Conservation (phyloP, 768 basidiomycete genomes). For the Trametes cingulata region DNA sequence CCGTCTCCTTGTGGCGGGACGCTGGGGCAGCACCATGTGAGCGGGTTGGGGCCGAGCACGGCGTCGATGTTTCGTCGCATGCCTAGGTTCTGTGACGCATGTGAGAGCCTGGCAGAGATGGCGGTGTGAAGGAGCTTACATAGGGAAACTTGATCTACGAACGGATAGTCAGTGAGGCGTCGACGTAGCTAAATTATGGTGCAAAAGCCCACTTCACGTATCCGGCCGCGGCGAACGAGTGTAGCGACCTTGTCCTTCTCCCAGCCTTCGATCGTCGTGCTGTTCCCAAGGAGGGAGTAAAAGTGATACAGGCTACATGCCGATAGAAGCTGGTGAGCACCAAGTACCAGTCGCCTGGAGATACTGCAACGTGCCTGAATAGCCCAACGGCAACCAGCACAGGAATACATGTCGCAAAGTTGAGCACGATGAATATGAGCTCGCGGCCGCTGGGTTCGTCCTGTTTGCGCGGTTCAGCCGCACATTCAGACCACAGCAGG, state of each 20-base stretch:
- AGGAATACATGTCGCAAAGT: slow-evolving; percentile 82
- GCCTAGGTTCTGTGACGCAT: slow-evolving; percentile 72
- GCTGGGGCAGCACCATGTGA: slow-evolving; percentile 86
- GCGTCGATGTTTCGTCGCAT: slow-evolving; percentile 68
- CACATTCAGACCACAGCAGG: background rate
- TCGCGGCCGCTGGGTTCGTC: slow-evolving; percentile 67
- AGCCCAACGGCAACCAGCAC: slow-evolving; percentile 85
- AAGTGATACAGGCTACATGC: slow-evolving; percentile 78
- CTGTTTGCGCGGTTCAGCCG: slow-evolving; percentile 38
- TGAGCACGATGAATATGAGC: slow-evolving; percentile 83
- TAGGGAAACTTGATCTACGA: slow-evolving; percentile 90
- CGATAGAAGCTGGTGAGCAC: background rate
- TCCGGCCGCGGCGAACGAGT: slow-evolving; percentile 81
- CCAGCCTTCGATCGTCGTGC: slow-evolving; percentile 96
- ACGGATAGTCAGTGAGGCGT: background rate
- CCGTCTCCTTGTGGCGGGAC: slow-evolving; percentile 62
- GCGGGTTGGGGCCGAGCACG: slow-evolving; percentile 72
- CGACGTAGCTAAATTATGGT: background rate
- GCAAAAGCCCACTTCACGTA: slow-evolving; percentile 59
- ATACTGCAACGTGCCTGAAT: slow-evolving; percentile 64
- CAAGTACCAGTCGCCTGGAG: too few relatives aligned
- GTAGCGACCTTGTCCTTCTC: slow-evolving; percentile 95
- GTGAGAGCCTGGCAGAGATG: background rate
- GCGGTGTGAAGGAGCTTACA: slow-evolving; percentile 44
- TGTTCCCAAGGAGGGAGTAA: slow-evolving; percentile 71